These are phyloP conservation scores for Murraya paniculata DNA, from an alignment of 345 rosid species.

Conservation along the genomic window DNA sequence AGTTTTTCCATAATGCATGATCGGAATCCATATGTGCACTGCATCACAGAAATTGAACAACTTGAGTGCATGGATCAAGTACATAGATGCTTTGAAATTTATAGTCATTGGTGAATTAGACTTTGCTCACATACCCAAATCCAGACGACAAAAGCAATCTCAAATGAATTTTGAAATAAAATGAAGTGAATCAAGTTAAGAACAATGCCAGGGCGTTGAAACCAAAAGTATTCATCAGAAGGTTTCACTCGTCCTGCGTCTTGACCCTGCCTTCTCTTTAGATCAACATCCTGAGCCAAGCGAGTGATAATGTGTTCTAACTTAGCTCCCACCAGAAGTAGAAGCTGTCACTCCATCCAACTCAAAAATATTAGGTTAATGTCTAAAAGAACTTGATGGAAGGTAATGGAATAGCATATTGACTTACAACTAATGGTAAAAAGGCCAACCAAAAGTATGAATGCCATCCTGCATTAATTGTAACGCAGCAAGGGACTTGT, in stretches of 20 bases:
- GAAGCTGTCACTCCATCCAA: conserved; percentile 41
- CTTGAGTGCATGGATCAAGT: neutral
- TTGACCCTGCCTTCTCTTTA: conserved; percentile 16
- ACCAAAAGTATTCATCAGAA: conserved; percentile 81
- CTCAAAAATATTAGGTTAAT: neutral
- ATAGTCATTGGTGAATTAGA: too few relatives aligned
- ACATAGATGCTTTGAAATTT: too few relatives aligned
- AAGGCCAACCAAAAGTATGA: conserved; percentile 82
- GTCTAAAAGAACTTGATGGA: neutral
- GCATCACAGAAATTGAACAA: neutral
- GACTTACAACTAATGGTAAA: conserved; percentile 75
- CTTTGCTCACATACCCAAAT: conserved; percentile 45
- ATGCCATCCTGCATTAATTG: conserved; percentile 69
- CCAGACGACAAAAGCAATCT: conserved; percentile 89
- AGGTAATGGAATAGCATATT: neutral
- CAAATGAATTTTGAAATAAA: conserved; percentile 81
- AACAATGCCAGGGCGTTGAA: conserved; percentile 42
- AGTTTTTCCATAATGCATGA: conserved; percentile 83
- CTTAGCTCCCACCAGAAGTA: conserved; percentile 80
- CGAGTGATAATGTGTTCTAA: conserved; percentile 62
- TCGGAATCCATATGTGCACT: conserved; percentile 69
- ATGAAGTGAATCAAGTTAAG: conserved; percentile 75
- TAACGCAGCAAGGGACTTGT: neutral
- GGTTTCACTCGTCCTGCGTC: conserved; percentile 55
- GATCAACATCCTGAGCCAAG: conserved; percentile 46